phyloP scores from a whole-genome alignment of 352 stramenopile species.

The Phytopythium litorale region DNA sequence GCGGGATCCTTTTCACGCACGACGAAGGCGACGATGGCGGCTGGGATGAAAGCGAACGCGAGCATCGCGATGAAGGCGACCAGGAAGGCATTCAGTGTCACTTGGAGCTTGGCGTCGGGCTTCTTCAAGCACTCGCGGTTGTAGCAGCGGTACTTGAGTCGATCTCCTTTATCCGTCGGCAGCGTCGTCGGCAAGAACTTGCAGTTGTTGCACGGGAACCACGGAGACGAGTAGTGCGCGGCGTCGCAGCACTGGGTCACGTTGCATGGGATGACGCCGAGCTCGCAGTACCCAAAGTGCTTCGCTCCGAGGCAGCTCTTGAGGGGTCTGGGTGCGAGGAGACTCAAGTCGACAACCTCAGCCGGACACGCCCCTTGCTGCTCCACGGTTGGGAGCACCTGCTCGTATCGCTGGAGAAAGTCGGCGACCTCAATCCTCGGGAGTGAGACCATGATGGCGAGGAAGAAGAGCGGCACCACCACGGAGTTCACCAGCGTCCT shows the following conservation, averaged over 20 bases:
- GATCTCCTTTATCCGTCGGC: background rate
- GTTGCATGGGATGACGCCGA: slow-evolving; percentile 40
- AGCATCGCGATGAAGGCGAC: slow-evolving; percentile 57
- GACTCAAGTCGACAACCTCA: slow-evolving; percentile 17
- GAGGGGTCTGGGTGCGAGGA: slow-evolving; percentile 8
- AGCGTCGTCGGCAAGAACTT: background rate
- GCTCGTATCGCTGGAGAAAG: slow-evolving; percentile 14
- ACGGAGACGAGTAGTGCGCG: slow-evolving; percentile 26
- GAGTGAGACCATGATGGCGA: slow-evolving; percentile 43
- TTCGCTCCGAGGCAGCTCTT: slow-evolving; percentile 1
- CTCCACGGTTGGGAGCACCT: slow-evolving; percentile 7
- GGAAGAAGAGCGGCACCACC: slow-evolving; percentile 55
- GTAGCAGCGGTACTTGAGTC: slow-evolving; percentile 21
- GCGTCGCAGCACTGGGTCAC: slow-evolving; percentile 32
- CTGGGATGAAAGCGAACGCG: slow-evolving; percentile 66
- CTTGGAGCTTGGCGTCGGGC: slow-evolving; percentile 57
- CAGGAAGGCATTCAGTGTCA: slow-evolving; percentile 60
- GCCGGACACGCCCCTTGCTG: slow-evolving; percentile 24
- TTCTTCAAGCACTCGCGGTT: slow-evolving; percentile 42
- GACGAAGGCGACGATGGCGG: slow-evolving; percentile 57
- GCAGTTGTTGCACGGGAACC: slow-evolving; percentile 35
- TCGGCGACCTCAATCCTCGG: slow-evolving; percentile 55
- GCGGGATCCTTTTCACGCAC: slow-evolving; percentile 60
- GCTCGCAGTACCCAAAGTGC: slow-evolving; percentile 34
- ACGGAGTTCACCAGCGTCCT: slow-evolving; percentile 60